Evolutionary conservation across 192 early-diverging fungal genomes (phyloP).

Genomic region (Gaertneriomyces semiglobifer): DNA sequence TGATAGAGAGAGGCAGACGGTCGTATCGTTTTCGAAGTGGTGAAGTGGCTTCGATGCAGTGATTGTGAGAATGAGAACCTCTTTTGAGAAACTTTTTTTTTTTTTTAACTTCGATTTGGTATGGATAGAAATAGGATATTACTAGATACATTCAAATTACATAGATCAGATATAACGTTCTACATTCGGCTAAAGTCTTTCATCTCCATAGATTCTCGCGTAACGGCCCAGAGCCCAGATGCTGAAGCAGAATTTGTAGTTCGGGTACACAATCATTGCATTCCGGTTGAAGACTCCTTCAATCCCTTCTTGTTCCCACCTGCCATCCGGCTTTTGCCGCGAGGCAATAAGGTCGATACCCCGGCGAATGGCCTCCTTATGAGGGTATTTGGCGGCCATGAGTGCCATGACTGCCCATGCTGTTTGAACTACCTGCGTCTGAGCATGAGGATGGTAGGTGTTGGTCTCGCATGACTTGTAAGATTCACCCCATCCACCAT

Average conservation of each 20-base stretch:
- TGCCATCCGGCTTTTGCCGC: slow-evolving; percentile 83
- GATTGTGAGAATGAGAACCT: too few relatives aligned
- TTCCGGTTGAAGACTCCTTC: slow-evolving; percentile 96
- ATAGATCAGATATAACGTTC: too few relatives aligned
- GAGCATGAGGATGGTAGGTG: slow-evolving; percentile 59
- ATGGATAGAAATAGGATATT: too few relatives aligned
- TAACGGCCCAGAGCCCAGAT: slow-evolving; percentile 90
- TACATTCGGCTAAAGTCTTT: too few relatives aligned
- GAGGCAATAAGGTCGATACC: slow-evolving; percentile 67
- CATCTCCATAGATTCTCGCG: slow-evolving; percentile 42
- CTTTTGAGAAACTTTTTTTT: too few relatives aligned
- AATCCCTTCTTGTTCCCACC: slow-evolving; percentile 95
- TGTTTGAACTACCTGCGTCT: slow-evolving; percentile 90
- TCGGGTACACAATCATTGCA: slow-evolving; percentile 77
- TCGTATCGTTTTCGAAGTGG: too few relatives aligned
- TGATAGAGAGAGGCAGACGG: too few relatives aligned
- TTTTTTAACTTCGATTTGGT: too few relatives aligned
- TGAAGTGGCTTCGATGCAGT: too few relatives aligned
- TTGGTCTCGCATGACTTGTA: slow-evolving; percentile 80
- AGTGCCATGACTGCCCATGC: slow-evolving; percentile 83
- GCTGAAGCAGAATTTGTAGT: slow-evolving; percentile 90
- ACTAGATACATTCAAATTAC: too few relatives aligned
- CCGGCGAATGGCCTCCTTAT: slow-evolving; percentile 62
- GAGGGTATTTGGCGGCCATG: slow-evolving; percentile 85
- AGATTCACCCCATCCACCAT: slow-evolving; percentile 97